Evolutionary conservation across 768 basidiomycete genomes (phyloP).

Genomic region (Mycena belliarum): DNA sequence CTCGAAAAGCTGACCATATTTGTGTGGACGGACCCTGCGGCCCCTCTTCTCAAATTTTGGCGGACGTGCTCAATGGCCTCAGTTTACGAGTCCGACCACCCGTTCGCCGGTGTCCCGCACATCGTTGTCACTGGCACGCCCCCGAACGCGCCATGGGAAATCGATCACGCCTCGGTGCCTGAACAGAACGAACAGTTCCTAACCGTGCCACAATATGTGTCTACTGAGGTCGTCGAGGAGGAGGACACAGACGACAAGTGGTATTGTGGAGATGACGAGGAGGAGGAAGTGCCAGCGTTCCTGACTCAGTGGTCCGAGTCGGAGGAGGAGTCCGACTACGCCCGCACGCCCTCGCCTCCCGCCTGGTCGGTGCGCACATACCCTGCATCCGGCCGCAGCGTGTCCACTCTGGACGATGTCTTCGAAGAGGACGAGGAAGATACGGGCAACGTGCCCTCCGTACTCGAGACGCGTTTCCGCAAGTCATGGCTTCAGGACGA

Average conservation of each 20-base stretch:
- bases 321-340: slow-evolving; percentile 17
- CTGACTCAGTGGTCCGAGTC: slow-evolving; percentile 6
- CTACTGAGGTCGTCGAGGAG: not conserved
- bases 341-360: slow-evolving; percentile 21
- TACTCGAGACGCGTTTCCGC: slow-evolving; percentile 8
- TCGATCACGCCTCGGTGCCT: not conserved
- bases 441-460: slow-evolving; percentile 1
- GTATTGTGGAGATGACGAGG: not conserved
- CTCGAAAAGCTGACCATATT: slow-evolving; percentile 27
- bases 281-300: not conserved
- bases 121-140: slow-evolving; percentile 44
- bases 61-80: slow-evolving; percentile 32
- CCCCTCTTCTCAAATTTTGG: slow-evolving; percentile 20
- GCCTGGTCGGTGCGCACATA: slow-evolving; percentile 2
- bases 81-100: slow-evolving; percentile 45
- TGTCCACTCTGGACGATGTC: not conserved
- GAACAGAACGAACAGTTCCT: slow-evolving; percentile 8
- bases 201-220: slow-evolving; percentile 5
- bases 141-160: slow-evolving; percentile 38
- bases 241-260: slow-evolving; percentile 1
- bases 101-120: slow-evolving; percentile 42
- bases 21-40: slow-evolving; percentile 53
- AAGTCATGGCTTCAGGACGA: slow-evolving; percentile 14
- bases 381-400: not conserved
- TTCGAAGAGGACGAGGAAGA: slow-evolving; percentile 23